Evolutionary conservation across 352 stramenopile genomes (phyloP).

Genomic region (Achlya hypogyna): DNA sequence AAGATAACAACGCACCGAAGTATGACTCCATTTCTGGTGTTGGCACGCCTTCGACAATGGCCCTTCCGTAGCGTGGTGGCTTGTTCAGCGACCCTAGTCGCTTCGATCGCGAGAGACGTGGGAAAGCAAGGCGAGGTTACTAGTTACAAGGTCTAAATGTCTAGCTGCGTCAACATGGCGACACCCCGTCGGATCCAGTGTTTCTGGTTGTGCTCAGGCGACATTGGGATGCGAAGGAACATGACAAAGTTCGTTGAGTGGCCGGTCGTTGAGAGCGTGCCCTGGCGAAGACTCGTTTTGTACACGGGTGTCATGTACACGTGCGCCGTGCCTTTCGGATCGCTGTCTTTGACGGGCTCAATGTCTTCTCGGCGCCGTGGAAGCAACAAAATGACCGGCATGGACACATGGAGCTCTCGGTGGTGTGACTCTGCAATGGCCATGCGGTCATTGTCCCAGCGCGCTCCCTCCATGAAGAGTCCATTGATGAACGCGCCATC

Average conservation of each 20-base stretch:
- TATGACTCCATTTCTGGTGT: no score
- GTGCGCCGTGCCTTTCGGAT: conserved; percentile 82
- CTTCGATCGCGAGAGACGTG: no score
- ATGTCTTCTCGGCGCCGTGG: conserved; percentile 77
- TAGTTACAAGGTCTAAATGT: conserved; percentile 43
- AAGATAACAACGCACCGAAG: no score
- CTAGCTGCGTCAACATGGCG: conserved; percentile 89
- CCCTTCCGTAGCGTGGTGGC: no score
- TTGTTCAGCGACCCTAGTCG: no score
- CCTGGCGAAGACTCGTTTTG: conserved; percentile 86
- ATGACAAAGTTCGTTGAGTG: conserved; percentile 96
- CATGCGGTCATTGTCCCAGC: conserved; percentile 61
- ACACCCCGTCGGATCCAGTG: conserved; percentile 93
- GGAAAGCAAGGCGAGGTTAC: no score
- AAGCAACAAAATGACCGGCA: conserved; percentile 81
- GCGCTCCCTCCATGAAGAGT: conserved; percentile 86
- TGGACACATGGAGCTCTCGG: conserved; percentile 76
- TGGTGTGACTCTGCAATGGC: conserved; percentile 76
- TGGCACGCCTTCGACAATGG: no score
- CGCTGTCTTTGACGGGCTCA: conserved; percentile 81
- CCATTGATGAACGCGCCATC: conserved; percentile 86
- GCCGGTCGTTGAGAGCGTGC: conserved; percentile 88
- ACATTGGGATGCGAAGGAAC: conserved; percentile 89
- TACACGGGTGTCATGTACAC: conserved; percentile 90
- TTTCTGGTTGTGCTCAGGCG: conserved; percentile 78